Conservation (phyloP, 75 land plant species). For the Pinus taeda region DNA sequence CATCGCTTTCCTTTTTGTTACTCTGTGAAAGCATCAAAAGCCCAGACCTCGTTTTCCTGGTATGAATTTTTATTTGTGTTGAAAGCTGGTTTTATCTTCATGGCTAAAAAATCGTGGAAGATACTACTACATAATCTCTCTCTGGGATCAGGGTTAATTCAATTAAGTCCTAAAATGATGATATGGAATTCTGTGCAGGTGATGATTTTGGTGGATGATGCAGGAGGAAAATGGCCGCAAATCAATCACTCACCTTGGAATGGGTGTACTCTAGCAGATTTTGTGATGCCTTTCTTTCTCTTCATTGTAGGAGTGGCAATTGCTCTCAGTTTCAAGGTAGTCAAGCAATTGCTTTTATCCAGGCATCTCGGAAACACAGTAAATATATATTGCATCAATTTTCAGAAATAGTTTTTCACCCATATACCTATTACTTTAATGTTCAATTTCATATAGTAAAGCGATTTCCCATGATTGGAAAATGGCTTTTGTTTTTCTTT, state of each 20-base stretch:
- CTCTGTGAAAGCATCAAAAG: not conserved
- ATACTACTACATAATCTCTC: too few species aligned
- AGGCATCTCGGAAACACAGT: too few species aligned
- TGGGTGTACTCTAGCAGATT: conserved; percentile 78
- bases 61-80: not conserved
- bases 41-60: not conserved
- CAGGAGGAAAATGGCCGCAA: conserved; percentile 72
- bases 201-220: conserved; percentile 85
- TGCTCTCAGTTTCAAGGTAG: conserved; percentile 68
- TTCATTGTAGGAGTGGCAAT: conserved; percentile 81
- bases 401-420: too few species aligned
- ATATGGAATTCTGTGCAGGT: conserved; percentile 23
- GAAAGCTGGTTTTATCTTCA: not conserved
- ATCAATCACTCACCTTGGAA: conserved; percentile 82
- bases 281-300: conserved; percentile 81
- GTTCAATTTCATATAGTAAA: too few species aligned
- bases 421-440: too few species aligned
- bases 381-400: too few species aligned
- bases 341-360: too few species aligned
- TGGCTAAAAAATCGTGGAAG: not conserved
- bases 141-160: too few species aligned
- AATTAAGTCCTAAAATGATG: not conserved
- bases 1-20: not conserved
- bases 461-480: too few species aligned
- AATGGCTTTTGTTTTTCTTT: too few species aligned